Evolutionary conservation across 2,329 filamentous ascomycete genomes (phyloP), one percentile per base, ranked within the genome.

Genomic region (Colletotrichum gigasporum): DNA sequence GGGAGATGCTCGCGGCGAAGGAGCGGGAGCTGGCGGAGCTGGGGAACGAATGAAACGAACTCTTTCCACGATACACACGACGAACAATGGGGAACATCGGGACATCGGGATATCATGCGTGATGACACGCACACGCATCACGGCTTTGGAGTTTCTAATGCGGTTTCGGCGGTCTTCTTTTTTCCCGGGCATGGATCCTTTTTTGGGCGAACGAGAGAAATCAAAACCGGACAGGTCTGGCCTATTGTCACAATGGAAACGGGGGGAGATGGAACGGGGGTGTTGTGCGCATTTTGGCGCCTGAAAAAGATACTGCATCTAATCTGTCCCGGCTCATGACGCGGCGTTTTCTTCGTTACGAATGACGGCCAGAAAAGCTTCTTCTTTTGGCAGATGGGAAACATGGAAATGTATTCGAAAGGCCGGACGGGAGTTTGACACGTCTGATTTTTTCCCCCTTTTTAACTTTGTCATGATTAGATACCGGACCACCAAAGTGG

Each of bases 1-100:
- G 91, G 35, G 87, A 90, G 74, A 82, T 91, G 75, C 80, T 94
- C 28, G 84, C 88, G 9, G 90, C 87, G 11, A 94, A 94, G 72
- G 91, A 94, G 76, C 83, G 88, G 47, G 91, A 94, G 71, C 79
- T 94, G 60, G 89, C 89, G 4, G 78, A 78, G 50, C 67, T 80
- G 52, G 52, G 54, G 14, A 45, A 58, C 39, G 59, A 65, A 22
- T 65, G 16, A 56, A 45, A 45, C 53, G 45, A 58, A 44, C 10
- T 22, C 42, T 50, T 42, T 34, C 50, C 18, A 65, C 57, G 62
- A 65, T 55, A 53, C 56, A 62, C 51, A 51, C 62, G 50, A 62
- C n/a, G n/a, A 63, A 44, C 24, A 60, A 34, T 10, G 28, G 32
- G 18, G 26, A 14, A 26, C 14, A 37, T 37, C 37, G 62, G 39